Evolutionary conservation across 257 asterid genomes (phyloP).

Genomic region (Solanum peruvianum): DNA sequence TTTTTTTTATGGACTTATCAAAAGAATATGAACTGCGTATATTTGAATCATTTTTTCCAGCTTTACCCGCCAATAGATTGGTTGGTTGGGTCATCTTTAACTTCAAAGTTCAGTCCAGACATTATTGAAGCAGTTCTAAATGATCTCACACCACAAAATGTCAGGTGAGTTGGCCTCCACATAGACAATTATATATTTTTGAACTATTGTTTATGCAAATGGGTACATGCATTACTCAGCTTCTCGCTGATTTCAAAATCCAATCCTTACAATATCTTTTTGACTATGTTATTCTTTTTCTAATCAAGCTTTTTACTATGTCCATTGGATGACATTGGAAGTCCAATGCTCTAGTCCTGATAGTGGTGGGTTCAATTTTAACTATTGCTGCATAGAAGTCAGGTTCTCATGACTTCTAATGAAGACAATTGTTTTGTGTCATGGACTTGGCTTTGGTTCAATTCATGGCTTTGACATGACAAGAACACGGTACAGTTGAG

Average conservation of each 20-base stretch:
- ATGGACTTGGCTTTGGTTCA: background rate
- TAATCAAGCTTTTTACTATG: background rate
- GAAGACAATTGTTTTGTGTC: background rate
- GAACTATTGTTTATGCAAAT: background rate
- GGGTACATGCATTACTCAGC: background rate
- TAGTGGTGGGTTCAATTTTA: background rate
- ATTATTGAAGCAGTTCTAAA: slow-evolving; percentile 48
- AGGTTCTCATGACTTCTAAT: background rate
- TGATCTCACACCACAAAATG: slow-evolving; percentile 68
- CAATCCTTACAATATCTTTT: background rate
- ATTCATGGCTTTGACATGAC: background rate
- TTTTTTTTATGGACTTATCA: background rate
- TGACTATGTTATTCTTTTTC: background rate
- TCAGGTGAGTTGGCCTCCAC: slow-evolving; percentile 37
- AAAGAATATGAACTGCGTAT: background rate
- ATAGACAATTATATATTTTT: background rate
- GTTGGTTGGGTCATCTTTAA: slow-evolving; percentile 88
- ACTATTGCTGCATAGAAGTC: background rate
- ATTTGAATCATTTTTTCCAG: slow-evolving; percentile 18
- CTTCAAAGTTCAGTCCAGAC: slow-evolving; percentile 53
- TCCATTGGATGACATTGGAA: background rate
- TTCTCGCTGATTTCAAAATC: background rate
- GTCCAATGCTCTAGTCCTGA: background rate
- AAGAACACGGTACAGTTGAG: background rate
- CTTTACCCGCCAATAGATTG: slow-evolving; percentile 82